Conservation (phyloP, 345 rosid species). For the Passiflora organensis region DNA sequence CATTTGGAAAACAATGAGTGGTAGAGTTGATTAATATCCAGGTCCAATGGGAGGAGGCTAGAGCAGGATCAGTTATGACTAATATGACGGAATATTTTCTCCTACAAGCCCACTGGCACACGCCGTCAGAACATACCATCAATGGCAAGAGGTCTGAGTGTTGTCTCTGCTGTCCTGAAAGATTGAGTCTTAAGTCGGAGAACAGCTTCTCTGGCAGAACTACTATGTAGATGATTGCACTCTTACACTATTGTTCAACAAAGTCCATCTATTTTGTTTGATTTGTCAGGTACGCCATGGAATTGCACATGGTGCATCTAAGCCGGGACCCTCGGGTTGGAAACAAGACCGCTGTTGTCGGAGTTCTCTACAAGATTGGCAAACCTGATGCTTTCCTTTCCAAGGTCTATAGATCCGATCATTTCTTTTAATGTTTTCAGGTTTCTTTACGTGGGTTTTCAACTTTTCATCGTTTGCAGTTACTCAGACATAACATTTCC, state of each 20-base stretch:
- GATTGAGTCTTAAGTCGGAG: too few species aligned
- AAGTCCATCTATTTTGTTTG: too few species aligned
- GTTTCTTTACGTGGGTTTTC: neutral
- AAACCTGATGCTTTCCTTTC: conserved; percentile 46
- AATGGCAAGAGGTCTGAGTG: conserved; percentile 51
- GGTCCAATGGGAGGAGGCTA: conserved; percentile 42
- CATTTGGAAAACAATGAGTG: too few species aligned
- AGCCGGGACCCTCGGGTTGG: conserved; percentile 35
- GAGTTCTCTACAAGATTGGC: conserved; percentile 47
- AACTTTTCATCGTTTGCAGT: conserved; percentile 10
- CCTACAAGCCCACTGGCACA: conserved; percentile 71
- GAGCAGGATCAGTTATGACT: conserved; percentile 42
- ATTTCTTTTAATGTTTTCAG: neutral
- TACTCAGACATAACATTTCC: conserved; percentile 20
- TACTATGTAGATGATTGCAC: too few species aligned
- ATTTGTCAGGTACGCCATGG: conserved; percentile 51
- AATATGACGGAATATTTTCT: conserved; percentile 48
- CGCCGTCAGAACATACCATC: conserved; percentile 75
- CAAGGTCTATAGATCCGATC: conserved; percentile 29
- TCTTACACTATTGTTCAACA: too few species aligned
- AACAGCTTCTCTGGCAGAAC: too few species aligned
- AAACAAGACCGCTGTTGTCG: conserved; percentile 42
- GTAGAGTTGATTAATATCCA: neutral
- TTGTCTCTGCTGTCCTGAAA: too few species aligned
- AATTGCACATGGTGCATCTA: conserved; percentile 69